Base-by-base conservation (phyloP, 495 filamentous ascomycete genomes). In the Neurospora hispaniola region DNA sequence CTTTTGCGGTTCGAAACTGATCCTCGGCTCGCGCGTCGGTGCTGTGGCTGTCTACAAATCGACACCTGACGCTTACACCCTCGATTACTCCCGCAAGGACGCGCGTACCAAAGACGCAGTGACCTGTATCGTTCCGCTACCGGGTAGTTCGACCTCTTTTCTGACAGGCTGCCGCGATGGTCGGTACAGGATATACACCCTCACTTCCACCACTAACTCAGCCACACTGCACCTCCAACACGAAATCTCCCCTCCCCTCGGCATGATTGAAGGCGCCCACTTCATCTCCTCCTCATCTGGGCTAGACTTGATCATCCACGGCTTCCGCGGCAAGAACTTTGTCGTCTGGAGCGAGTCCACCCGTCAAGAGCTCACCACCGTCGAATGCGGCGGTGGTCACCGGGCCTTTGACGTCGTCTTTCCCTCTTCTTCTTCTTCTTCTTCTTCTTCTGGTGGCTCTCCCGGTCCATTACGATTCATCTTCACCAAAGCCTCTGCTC, bases 361-460 rank as follows among this genome's bases (percentile, higher is more conserved):
- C 11, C 86, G 91, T 41, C 82, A 86, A 35, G 91, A 94, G 76
- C 78, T 94, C 7, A 86, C 90, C 68, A 84, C 81, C 1, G 84
- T 96, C 11, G 88, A 93, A 18, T 97, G 96, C 76, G 94, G 94
- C 20, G 95, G 95, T 31, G 88, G 88, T 0, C 93, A 97, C 74
- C 87, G 96, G 20, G 86, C 84, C 14, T 97, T 91, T 86, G 84
- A 85, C 5, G 89, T 87, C 75, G 85, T 88, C 18, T 88, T 87
- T 9, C 77, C 73, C 69, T 62, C 41, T 71, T 23, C 23, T 23
- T 23, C 23, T 23, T 23, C 23, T 23, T 62, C 41, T 71, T 23
- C 23, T 23, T 23, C 23, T 23, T 23, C 23, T 23, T 69, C 12
- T 69, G 68, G 41, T 71, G 71, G 11, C 72, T 72, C 75, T 42